Evolutionary conservation across 2,329 filamentous ascomycete genomes (phyloP).

Genomic region (Ambrosiella cleistominuta): DNA sequence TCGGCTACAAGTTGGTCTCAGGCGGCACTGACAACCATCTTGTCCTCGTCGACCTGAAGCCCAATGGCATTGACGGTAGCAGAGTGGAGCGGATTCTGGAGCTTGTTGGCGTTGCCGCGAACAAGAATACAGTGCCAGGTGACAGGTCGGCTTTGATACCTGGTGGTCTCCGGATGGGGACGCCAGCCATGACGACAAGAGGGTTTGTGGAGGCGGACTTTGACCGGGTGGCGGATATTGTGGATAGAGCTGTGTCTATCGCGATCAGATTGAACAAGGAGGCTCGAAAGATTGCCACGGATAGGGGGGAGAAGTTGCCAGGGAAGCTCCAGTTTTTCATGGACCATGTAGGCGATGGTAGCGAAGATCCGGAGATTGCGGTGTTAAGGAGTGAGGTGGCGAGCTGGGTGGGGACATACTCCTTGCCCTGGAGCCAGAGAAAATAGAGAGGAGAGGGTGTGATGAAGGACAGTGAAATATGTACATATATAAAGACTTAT

Average conservation of each 20-base stretch:
- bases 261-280: constrained; percentile 59
- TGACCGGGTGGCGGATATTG: constrained; percentile 65
- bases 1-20: constrained; percentile 78
- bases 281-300: constrained; percentile 49
- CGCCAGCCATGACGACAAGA: constrained; percentile 91
- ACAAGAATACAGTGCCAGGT: constrained; percentile 97
- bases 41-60: constrained; percentile 79
- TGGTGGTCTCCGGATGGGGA: constrained; percentile 83
- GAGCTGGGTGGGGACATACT: constrained; percentile 60
- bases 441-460: constrained; percentile 15
- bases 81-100: constrained; percentile 82
- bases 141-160: constrained; percentile 88
- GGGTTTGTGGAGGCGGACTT: constrained; percentile 88
- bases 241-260: constrained; percentile 67
- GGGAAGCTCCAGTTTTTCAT: constrained; percentile 50
- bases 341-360: constrained; percentile 49
- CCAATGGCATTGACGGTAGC: constrained; percentile 70
- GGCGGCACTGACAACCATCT: constrained; percentile 97
- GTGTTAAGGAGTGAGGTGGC: constrained; percentile 58
- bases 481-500: neutral
- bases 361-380: constrained; percentile 51
- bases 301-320: constrained; percentile 47
- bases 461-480: neutral
- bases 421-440: constrained; percentile 44
- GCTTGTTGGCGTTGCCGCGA: constrained; percentile 86